A percentile compares a stretch with the other conserved stretches of the same genome.
These are phyloP conservation scores for Tuber brumale DNA, from an alignment of 495 filamentous ascomycete species.

Conservation along the genomic window DNA sequence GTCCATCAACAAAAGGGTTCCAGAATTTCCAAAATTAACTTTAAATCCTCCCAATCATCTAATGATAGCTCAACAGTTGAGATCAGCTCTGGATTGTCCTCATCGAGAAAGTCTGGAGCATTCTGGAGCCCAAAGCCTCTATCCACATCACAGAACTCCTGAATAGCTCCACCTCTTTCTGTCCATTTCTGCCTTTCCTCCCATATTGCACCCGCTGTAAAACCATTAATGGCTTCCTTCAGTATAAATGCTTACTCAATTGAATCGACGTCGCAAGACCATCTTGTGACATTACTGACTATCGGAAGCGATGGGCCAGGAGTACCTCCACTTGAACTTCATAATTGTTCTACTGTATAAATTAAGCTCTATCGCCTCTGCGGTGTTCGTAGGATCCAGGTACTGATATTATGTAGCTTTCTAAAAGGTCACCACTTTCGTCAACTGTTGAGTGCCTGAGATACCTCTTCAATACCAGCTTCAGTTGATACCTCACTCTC, in stretches of 20 bases:
- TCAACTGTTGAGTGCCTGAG: background rate
- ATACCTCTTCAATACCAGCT: background rate
- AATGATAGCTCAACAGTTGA: no score
- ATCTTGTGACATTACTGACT: background rate
- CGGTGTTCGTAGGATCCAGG: conserved; percentile 3
- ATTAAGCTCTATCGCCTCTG: background rate
- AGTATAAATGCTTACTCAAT: background rate
- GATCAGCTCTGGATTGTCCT: no score
- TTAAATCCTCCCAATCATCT: no score
- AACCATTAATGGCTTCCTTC: background rate
- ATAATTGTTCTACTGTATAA: background rate
- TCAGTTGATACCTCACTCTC: background rate
- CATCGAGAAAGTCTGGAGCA: no score
- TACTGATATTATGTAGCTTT: conserved; percentile 13
- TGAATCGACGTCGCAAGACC: background rate
- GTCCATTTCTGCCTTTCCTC: background rate
- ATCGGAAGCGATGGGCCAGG: background rate
- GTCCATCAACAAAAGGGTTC: conserved; percentile 17
- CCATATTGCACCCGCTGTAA: background rate
- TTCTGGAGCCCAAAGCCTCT: no score
- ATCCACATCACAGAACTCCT: no score
- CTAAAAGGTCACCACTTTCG: conserved; percentile 1
- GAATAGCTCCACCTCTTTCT: background rate
- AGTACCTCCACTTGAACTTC: background rate
- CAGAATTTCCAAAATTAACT: background rate